A percentile compares a stretch with the other conserved stretches of the same genome.
These are phyloP conservation scores for Combretum micranthum DNA, from an alignment of 345 rosid genomes.

Conservation along the genomic window DNA sequence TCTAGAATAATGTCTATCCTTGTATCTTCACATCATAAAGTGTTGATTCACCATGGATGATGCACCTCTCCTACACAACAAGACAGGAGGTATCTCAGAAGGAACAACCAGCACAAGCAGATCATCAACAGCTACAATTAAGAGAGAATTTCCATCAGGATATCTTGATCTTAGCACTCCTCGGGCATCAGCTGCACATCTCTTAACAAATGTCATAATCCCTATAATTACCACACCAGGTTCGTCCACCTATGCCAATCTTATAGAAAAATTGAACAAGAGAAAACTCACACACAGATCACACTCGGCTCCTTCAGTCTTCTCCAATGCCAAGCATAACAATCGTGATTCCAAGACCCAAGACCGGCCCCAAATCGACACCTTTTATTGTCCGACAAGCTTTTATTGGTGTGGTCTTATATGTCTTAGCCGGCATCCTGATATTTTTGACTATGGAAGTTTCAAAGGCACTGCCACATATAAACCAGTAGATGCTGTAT, in stretches of 20 bases:
- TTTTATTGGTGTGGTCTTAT: constrained; percentile 38
- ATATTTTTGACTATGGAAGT: constrained; percentile 20
- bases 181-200: constrained; percentile 28
- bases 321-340: constrained; percentile 28
- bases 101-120: constrained; percentile 1
- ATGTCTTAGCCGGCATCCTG: constrained; percentile 26
- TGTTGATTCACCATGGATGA: constrained; percentile 29
- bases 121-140: constrained; percentile 5
- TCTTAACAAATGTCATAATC: constrained; percentile 20
- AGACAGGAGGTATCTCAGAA: constrained; percentile 10
- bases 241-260: constrained; percentile 30
- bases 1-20: no score
- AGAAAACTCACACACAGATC: constrained; percentile 31
- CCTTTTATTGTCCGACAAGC: constrained; percentile 50
- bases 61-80: constrained; percentile 30
- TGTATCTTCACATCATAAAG: background rate
- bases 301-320: constrained; percentile 50
- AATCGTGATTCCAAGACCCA: constrained; percentile 18
- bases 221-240: constrained; percentile 28
- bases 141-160: constrained; percentile 18
- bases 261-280: constrained; percentile 38
- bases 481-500: constrained; percentile 52
- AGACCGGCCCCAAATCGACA: constrained; percentile 14
- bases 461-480: constrained; percentile 37
- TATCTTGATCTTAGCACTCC: constrained; percentile 24